phyloP scores from a whole-genome alignment of 1,284 basidiomycete genomes.

The Pascua guehoae region DNA sequence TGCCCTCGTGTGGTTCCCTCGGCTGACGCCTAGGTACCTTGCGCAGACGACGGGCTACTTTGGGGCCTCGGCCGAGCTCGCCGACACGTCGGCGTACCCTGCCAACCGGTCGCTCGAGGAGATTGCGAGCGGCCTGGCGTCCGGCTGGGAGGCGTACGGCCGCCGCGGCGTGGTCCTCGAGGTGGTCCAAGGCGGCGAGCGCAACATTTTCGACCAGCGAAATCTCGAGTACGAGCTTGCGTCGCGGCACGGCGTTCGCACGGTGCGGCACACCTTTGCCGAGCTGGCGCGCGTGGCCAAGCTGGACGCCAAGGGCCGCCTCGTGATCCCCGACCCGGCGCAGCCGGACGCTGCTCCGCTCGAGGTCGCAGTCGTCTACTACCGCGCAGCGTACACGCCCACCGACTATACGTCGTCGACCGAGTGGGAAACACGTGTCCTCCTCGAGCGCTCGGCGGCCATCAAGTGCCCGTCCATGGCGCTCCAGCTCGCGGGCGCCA shows the following conservation, averaged over 20 bases:
- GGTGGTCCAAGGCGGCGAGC: constrained; percentile 81
- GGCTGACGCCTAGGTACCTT: constrained; percentile 60
- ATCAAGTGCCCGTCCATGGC: constrained; percentile 92
- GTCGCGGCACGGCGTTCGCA: constrained; percentile 65
- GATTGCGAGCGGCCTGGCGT: constrained; percentile 70
- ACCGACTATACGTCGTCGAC: constrained; percentile 67
- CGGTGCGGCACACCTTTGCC: constrained; percentile 70
- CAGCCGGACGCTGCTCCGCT: constrained; percentile 38
- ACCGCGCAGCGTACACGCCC: constrained; percentile 81
- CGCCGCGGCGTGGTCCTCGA: constrained; percentile 61
- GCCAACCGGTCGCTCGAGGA: constrained; percentile 68
- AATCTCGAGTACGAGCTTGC: constrained; percentile 76
- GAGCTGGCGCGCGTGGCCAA: constrained; percentile 59
- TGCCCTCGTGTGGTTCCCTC: constrained; percentile 5
- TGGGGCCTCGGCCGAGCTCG: constrained; percentile 57
- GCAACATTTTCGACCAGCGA: constrained; percentile 95
- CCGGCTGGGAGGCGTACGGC: constrained; percentile 72
- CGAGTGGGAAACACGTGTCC: constrained; percentile 66
- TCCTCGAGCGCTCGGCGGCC: constrained; percentile 72
- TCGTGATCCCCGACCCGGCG: constrained; percentile 53
- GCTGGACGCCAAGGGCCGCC: constrained; percentile 52
- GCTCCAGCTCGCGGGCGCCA: constrained; percentile 89
- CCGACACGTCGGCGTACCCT: constrained; percentile 61
- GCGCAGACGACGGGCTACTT: constrained; percentile 64
- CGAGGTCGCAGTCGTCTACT: constrained; percentile 82